Conservation (phyloP, 192 early-diverging fungal genomes). For the Coemansia erecta region DNA sequence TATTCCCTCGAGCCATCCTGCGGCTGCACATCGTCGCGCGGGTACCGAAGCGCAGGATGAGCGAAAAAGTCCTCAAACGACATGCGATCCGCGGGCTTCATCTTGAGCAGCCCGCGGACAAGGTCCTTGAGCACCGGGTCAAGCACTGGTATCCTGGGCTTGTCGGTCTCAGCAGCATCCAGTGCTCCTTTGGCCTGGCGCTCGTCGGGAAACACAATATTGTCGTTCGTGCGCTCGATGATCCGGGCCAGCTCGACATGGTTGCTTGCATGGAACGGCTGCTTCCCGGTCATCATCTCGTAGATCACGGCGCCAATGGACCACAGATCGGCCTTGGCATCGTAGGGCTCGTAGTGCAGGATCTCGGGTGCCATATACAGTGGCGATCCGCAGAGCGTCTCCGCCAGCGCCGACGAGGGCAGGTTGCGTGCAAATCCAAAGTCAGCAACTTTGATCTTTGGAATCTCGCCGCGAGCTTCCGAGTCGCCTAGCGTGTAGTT, state of each 20-base stretch:
- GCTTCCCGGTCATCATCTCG: conserved; percentile 88
- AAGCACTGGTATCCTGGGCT: background rate
- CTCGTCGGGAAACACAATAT: conserved; percentile 86
- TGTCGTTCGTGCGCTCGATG: conserved; percentile 83
- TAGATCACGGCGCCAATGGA: conserved; percentile 92
- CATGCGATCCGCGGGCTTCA: conserved; percentile 86
- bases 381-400: conserved; percentile 95
- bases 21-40: conserved; percentile 1
- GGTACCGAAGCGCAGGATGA: conserved; percentile 62
- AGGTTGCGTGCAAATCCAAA: conserved; percentile 97
- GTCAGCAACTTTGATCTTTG: conserved; percentile 90
- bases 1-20: background rate
- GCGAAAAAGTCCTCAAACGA: conserved; percentile 93
- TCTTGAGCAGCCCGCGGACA: conserved; percentile 77
- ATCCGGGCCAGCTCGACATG: conserved; percentile 88
- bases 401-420: conserved; percentile 78
- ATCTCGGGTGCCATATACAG: conserved; percentile 95
- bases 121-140: conserved; percentile 54
- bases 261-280: conserved; percentile 90
- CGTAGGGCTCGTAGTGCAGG: conserved; percentile 86
- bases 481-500: conserved; percentile 47
- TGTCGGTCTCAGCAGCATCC: background rate
- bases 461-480: conserved; percentile 44
- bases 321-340: conserved; percentile 96
- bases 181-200: background rate